Base-by-base conservation (phyloP, 2,329 filamentous ascomycete genomes). In the Pseudopyrenochaeta lycopersici region DNA sequence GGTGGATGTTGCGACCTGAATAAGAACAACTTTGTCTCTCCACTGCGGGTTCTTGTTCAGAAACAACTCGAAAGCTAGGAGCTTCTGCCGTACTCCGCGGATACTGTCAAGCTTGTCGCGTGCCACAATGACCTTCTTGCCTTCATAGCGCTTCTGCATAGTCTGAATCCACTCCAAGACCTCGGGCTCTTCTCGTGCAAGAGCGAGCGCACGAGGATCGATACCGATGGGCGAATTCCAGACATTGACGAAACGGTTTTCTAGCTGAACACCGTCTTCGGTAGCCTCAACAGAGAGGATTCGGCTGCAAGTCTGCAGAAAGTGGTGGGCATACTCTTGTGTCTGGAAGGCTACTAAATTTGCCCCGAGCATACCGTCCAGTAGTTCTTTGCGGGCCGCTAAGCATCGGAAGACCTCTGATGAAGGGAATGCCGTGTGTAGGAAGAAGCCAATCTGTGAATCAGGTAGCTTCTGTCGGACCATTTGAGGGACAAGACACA, bases 381-480 rank as follows among this genome's bases (percentile, higher is more conserved):
- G 84, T 9, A 98, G 84, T 75, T 97, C 86, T 63, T 90, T 93
- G 53, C 94, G 90, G 10, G 92, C 88, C 2, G 94, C 91, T 18
- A 98, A 80, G 74, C 94, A 98, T 42, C 94, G 87, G 78, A 98
- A 98, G 1, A 98, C 92, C 70, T 98, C 94, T 0, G 94, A 97
- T 0, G 94, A 97, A 0, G 94, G 94, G 76, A 98, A 98, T 0
- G 94, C 92, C 23, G 94, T 92, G 72, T 98, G 94, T 14, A 98
- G 80, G 79, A 97, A 98, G 80, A 98, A 95, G 10, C 94, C 94
- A 66, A 98, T 97, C 78, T 96, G 90, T 14, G 94, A 94, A 61
- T 97, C 92, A 0, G 94, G 93, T 9, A 95, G 82, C 80, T 93
- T 90, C 78, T 96, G 88, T 23, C 94, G 90, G 40, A 98, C 82